phyloP scores from a whole-genome alignment of 371 early-diverging fungal species.

The Mortierella sp. region DNA sequence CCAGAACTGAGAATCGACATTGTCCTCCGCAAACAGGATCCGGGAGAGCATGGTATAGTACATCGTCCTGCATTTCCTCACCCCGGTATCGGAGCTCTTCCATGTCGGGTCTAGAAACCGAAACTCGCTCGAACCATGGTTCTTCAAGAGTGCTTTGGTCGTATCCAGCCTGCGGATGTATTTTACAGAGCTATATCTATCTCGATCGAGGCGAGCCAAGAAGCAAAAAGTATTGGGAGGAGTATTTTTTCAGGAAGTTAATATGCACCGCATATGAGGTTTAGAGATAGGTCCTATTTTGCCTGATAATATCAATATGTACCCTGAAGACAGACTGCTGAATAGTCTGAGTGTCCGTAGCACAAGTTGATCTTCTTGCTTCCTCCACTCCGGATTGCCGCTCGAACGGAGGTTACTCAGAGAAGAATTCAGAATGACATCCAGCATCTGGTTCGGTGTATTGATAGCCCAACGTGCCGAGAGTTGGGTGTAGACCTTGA shows the following conservation, averaged over 20 bases:
- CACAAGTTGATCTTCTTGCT: slow-evolving; percentile 62
- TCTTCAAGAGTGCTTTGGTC: slow-evolving; percentile 71
- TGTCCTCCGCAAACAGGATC: slow-evolving; percentile 80
- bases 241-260: too few species aligned
- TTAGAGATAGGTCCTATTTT: too few species aligned
- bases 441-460: slow-evolving; percentile 62
- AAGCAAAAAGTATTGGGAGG: not conserved
- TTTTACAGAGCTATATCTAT: slow-evolving; percentile 75
- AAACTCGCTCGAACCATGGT: slow-evolving; percentile 76
- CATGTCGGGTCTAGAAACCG: slow-evolving; percentile 73
- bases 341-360: slow-evolving; percentile 72
- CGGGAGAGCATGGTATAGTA: slow-evolving; percentile 85
- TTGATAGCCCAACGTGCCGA: slow-evolving; percentile 45
- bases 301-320: too few species aligned
- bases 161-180: slow-evolving; percentile 80
- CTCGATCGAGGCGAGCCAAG: not conserved
- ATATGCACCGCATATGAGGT: too few species aligned
- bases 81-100: slow-evolving; percentile 55
- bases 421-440: slow-evolving; percentile 72
- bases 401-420: slow-evolving; percentile 56
- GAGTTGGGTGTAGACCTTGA: slow-evolving; percentile 66
- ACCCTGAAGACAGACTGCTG: slow-evolving; percentile 87
- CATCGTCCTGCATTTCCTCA: slow-evolving; percentile 61
- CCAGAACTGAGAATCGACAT: slow-evolving; percentile 68
- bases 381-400: slow-evolving; percentile 65